These are phyloP conservation scores for Fusarium agapanthi DNA, from an alignment of 2,329 filamentous ascomycete genomes.

Conservation along the genomic window DNA sequence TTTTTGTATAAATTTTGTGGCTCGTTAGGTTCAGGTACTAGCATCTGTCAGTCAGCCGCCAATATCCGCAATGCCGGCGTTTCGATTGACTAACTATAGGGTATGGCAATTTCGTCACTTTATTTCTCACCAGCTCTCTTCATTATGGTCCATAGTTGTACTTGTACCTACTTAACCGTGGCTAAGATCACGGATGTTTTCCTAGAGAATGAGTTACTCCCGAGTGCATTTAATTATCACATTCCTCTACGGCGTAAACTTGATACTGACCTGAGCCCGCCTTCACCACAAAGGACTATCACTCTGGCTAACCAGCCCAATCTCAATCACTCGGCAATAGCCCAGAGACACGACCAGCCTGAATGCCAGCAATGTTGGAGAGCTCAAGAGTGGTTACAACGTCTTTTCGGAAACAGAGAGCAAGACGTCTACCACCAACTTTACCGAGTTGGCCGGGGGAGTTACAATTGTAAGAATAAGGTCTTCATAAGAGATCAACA, in stretches of 20 bases:
- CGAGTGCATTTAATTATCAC: too few relatives aligned
- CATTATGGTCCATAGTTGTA: too few relatives aligned
- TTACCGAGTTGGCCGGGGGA: fast-evolving
- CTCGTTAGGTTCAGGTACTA: not conserved
- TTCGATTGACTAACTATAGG: not conserved
- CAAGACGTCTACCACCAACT: fast-evolving
- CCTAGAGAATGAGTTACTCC: not conserved
- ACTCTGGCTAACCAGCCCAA: not conserved
- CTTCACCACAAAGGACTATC: too few relatives aligned
- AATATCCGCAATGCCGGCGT: not conserved
- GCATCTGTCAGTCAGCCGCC: not conserved
- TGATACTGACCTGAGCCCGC: too few relatives aligned
- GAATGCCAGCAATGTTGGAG: fast-evolving
- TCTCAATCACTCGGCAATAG: not conserved
- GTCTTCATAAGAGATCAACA: not conserved
- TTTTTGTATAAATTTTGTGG: not conserved
- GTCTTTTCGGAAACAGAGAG: too few relatives aligned
- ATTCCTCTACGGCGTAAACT: too few relatives aligned
- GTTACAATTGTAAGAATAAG: not conserved
- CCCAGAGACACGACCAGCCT: not conserved
- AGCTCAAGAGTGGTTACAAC: not conserved
- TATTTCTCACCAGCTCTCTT: not conserved
- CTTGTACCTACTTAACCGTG: not conserved
- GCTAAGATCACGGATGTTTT: too few relatives aligned
- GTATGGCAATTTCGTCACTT: not conserved